A percentile compares a stretch with the other conserved stretches of the same genome.
Conservation (phyloP, 140 eudicot genomes). For the Oenanthe javanica region DNA sequence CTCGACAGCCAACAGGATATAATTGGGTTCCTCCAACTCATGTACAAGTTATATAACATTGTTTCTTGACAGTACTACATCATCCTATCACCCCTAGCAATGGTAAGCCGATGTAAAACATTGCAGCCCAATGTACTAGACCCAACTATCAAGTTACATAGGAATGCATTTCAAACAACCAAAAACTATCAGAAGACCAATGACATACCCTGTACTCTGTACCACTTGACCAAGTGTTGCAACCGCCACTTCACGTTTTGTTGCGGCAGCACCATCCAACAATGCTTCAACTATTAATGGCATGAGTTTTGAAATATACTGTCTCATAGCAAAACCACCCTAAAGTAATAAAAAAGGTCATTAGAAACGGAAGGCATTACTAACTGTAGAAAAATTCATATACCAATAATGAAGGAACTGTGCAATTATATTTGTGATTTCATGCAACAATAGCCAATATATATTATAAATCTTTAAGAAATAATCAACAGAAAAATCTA, state of each 20-base stretch:
- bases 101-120: background rate
- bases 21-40: background rate
- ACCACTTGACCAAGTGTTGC: conserved; percentile 98
- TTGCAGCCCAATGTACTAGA: background rate
- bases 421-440: background rate
- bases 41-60: background rate
- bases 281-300: conserved; percentile 92
- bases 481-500: no score
- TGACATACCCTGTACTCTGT: conserved; percentile 96
- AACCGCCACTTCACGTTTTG: conserved; percentile 98
- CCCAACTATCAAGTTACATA: background rate
- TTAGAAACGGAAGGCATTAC: conserved; percentile 4
- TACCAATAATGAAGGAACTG: background rate
- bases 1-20: background rate
- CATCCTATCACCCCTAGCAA: background rate
- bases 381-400: background rate
- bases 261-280: conserved; percentile 91
- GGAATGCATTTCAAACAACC: background rate
- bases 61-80: background rate
- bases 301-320: conserved; percentile 86
- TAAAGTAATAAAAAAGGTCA: conserved; percentile 18
- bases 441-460: background rate
- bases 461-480: no score
- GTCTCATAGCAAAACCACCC: conserved; percentile 99
- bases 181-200: background rate